Base-by-base conservation (phyloP, 1,284 basidiomycete species). In the Lentinula novae-zelandiae region DNA sequence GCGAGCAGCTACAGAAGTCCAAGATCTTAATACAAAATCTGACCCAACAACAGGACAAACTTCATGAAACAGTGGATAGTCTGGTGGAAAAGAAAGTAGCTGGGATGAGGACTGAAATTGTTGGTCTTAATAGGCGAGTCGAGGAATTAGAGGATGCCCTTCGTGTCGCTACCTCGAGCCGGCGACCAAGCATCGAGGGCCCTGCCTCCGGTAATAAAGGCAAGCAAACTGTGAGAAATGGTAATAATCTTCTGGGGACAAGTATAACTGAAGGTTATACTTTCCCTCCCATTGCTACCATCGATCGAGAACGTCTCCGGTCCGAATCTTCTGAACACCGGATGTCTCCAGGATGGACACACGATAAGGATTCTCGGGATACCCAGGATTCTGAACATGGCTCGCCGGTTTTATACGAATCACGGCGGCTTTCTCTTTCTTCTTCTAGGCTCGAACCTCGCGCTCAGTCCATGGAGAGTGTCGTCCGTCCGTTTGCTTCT, bases 1-100 rank as follows among this genome's bases (percentile, higher is more conserved):
- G 78, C 20, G 89, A 90, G 59, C 89, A 91, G 72, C 70, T 91
- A 42, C 82, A 84, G 67, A 82, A 81, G 68, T 83, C 84, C 36
- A 82, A 81, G 54, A 66, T 78, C 7, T 75, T 89, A 42, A 75
- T 83, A 57, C 72, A 78, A 65, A 74, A 74, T 31, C 72, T 89
- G 58, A 73, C 79, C 39, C 77, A 80, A 59, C 80, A 85, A 68
- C 80, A 82, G 67, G 85, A 88, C 53, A 78, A 79, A 65, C 70
- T 89, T 52, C 78, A 84, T 54, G 82, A 84, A 64, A 71, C 78
- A 5, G 82, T 89, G 31, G 83, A 83, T 60, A 72, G 70, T 40
- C 68, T 83, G 36, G 84, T 89, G 42, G 85, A 88, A 67, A 81
- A 79, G 68, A 79, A 79, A 64, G 70, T 84, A 33, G 76, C 78